Base-by-base conservation (phyloP, 2,329 filamentous ascomycete genomes). In the Stagonosporopsis tanaceti region DNA sequence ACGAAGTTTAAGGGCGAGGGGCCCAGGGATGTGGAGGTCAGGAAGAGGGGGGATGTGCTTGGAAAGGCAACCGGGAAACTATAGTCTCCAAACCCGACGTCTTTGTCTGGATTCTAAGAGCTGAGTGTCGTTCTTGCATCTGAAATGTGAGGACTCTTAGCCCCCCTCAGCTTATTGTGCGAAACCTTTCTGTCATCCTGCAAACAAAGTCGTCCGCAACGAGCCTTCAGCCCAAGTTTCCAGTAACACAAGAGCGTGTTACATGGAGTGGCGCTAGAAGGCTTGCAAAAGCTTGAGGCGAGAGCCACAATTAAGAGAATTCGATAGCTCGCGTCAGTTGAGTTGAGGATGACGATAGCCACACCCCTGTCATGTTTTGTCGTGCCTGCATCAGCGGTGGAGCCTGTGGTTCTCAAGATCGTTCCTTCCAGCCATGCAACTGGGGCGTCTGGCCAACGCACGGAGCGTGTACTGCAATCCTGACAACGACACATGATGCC, bases 1-100 rank as follows among this genome's bases (percentile, higher is more conserved):
- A 82, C 85, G 7, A 80, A 80, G 46, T 87, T 87, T 55, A 79
- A 74, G 62, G 83, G 83, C 53, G 84, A 85, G 57, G 84, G 83
- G 17, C 84, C 84, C 22, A 77, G 84, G 60, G 78, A 85, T 60
- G 77, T 88, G 35, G 81, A 83, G 57, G 81, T 89, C 8, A 68
- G 77, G 60, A 66, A 67, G 65, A 70, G 70, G 53, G 69, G 77
- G 32, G 84, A 80, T 32, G 77, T 77, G 6, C 74, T 80, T 59
- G 85, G 81, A 24, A 57, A 32, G 22, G 41, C 63, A 37, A 50
- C 41, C 34, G 67, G 41, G 42, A 69, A 64, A 59, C 42, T 69
- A 41, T 69, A 58, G 38, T 7, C 5, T 15, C 8, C 30, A 32
- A 12, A 27, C 25, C 25, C 20, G 20, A 20, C 20, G 20, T 20